Percentiles rank a stretch among this genome's conserved stretches.
These are phyloP conservation scores for Amanita inopinata DNA, from an alignment of 768 basidiomycete species.

Conservation along the genomic window DNA sequence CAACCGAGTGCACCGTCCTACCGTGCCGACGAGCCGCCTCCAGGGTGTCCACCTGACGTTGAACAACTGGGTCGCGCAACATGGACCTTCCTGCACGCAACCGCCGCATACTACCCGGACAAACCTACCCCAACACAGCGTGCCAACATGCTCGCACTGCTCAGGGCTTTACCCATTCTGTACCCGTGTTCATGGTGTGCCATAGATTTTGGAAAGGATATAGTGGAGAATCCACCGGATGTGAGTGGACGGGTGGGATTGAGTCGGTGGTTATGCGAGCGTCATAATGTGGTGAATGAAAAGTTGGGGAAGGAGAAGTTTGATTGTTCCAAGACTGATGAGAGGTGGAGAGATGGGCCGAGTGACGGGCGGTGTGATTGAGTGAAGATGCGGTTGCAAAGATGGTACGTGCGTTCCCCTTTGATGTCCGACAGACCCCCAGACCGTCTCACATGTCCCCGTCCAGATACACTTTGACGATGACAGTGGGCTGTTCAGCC, in stretches of 20 bases:
- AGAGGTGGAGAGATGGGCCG: conserved; percentile 91
- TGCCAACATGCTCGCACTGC: conserved; percentile 72
- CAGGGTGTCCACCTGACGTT: conserved; percentile 82
- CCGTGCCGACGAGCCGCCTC: conserved; percentile 31
- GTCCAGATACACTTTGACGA: too few relatives aligned
- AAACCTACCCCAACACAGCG: conserved; percentile 66
- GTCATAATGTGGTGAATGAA: conserved; percentile 89
- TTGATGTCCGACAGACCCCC: neutral
- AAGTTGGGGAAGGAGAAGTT: conserved; percentile 78
- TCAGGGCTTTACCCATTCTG: conserved; percentile 67
- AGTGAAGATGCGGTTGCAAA: neutral
- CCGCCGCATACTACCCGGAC: conserved; percentile 94
- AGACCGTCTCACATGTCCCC: too few relatives aligned
- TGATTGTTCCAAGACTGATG: conserved; percentile 73
- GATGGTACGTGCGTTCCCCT: too few relatives aligned
- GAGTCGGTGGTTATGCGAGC: conserved; percentile 81
- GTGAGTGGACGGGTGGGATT: conserved; percentile 61
- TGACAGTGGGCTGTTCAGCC: too few relatives aligned
- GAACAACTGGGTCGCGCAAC: conserved; percentile 87
- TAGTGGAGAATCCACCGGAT: conserved; percentile 62
- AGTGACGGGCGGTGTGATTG: conserved; percentile 83
- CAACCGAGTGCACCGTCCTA: conserved; percentile 11
- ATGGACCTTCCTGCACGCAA: conserved; percentile 94
- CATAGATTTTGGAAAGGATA: conserved; percentile 64
- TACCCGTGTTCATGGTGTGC: conserved; percentile 91